phyloP scores from a whole-genome alignment of 192 early-diverging fungal species.

The Pecoramyces ruminantium region DNA sequence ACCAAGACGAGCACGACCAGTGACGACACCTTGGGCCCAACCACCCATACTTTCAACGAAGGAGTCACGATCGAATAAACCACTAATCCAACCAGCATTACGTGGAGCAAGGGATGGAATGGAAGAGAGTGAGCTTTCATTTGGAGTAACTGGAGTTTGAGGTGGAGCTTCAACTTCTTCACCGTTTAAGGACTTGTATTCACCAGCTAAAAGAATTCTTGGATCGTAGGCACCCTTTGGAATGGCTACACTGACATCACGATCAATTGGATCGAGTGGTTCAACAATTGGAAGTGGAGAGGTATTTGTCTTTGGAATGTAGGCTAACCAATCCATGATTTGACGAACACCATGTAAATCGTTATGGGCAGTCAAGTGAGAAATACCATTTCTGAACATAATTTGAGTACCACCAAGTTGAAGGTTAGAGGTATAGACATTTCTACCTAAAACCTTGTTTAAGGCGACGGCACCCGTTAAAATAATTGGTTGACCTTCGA shows the following conservation, averaged over 20 bases:
- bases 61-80: slow-evolving; percentile 96
- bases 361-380: slow-evolving; percentile 88
- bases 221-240: slow-evolving; percentile 82
- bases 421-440: slow-evolving; percentile 95
- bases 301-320: slow-evolving; percentile 57
- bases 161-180: slow-evolving; percentile 18
- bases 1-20: slow-evolving; percentile 84
- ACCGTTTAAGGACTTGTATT: slow-evolving; percentile 23
- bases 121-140: not conserved
- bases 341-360: slow-evolving; percentile 83
- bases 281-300: slow-evolving; percentile 36
- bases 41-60: slow-evolving; percentile 90
- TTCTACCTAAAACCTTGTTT: slow-evolving; percentile 95
- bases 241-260: slow-evolving; percentile 59
- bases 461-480: slow-evolving; percentile 90
- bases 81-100: slow-evolving; percentile 40
- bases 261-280: slow-evolving; percentile 52
- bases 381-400: slow-evolving; percentile 98
- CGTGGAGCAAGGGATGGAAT: not conserved
- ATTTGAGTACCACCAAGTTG: slow-evolving; percentile 97
- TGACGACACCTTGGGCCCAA: slow-evolving; percentile 93
- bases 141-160: not conserved
- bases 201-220: slow-evolving; percentile 71
- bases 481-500: slow-evolving; percentile 96
- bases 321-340: slow-evolving; percentile 87